Evolutionary conservation across 768 basidiomycete species (phyloP).

Genomic region (Boletus sp.): DNA sequence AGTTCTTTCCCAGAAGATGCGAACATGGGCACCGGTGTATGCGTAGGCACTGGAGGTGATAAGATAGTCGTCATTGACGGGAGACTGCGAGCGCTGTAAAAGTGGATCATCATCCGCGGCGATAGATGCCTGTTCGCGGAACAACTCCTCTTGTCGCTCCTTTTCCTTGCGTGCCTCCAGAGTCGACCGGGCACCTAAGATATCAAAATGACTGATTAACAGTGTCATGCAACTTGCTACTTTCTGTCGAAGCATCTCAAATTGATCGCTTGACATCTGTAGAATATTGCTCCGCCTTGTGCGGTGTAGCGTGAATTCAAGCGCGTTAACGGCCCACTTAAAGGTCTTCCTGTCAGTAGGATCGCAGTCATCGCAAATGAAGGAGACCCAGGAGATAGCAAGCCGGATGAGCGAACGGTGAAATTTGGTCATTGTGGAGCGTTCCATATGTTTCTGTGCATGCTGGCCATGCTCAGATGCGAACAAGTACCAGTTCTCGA

Average conservation of each 20-base stretch:
- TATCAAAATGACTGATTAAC: conserved; percentile 97
- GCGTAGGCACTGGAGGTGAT: conserved; percentile 32
- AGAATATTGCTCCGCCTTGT: conserved; percentile 88
- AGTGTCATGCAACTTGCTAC: conserved; percentile 96
- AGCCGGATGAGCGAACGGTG: conserved; percentile 81
- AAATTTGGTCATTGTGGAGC: conserved; percentile 64
- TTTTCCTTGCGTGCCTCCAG: conserved; percentile 87
- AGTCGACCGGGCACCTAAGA: conserved; percentile 88
- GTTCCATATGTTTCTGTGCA: conserved; percentile 85
- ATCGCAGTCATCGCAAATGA: conserved; percentile 97
- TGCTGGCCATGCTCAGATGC: conserved; percentile 96
- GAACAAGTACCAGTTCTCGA: conserved; percentile 93
- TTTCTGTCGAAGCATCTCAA: conserved; percentile 83
- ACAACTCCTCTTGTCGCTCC: conserved; percentile 69
- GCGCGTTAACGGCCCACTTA: conserved; percentile 95
- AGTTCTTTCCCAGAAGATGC: conserved; percentile 73
- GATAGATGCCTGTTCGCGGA: conserved; percentile 52
- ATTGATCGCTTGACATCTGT: conserved; percentile 83
- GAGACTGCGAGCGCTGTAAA: conserved; percentile 38
- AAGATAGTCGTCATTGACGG: conserved; percentile 36
- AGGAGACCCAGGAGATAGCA: conserved; percentile 96
- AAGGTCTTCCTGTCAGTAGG: conserved; percentile 94
- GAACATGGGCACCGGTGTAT: conserved; percentile 61
- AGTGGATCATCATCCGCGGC: conserved; percentile 47
- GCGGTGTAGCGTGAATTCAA: conserved; percentile 87